phyloP scores from a whole-genome alignment of 495 filamentous ascomycete genomes.

The Neurospora sp. region DNA sequence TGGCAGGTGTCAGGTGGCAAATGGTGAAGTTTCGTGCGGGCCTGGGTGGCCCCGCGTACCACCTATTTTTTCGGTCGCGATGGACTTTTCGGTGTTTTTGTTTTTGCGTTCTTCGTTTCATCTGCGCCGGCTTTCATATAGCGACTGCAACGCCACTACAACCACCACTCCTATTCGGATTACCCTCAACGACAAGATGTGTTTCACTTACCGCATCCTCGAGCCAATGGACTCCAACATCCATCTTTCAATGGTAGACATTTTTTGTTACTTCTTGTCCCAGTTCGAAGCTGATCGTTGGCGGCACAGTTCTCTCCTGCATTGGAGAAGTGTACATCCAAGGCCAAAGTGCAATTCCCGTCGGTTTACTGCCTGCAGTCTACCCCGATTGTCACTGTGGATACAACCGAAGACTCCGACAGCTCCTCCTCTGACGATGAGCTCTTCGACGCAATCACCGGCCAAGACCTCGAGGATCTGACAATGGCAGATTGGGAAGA shows the following conservation, averaged over 20 bases:
- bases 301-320: background rate
- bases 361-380: background rate
- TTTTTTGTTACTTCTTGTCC: background rate
- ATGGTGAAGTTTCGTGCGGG: background rate
- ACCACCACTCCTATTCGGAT: too few relatives aligned
- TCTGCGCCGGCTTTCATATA: background rate
- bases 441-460: background rate
- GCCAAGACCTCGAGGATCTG: too few relatives aligned
- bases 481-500: too few relatives aligned
- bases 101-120: background rate
- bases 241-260: background rate
- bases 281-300: background rate
- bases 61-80: background rate
- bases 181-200: background rate
- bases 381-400: background rate
- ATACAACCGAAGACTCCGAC: accelerated
- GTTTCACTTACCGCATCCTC: background rate
- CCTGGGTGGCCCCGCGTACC: background rate
- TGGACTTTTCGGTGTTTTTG: background rate
- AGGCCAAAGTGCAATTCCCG: background rate
- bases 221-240: background rate
- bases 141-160: background rate
- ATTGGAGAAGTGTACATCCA: background rate
- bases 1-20: background rate
- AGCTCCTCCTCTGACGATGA: background rate